Base-by-base conservation (phyloP, 2,329 filamentous ascomycete species). In the Colletotrichum sp. region DNA sequence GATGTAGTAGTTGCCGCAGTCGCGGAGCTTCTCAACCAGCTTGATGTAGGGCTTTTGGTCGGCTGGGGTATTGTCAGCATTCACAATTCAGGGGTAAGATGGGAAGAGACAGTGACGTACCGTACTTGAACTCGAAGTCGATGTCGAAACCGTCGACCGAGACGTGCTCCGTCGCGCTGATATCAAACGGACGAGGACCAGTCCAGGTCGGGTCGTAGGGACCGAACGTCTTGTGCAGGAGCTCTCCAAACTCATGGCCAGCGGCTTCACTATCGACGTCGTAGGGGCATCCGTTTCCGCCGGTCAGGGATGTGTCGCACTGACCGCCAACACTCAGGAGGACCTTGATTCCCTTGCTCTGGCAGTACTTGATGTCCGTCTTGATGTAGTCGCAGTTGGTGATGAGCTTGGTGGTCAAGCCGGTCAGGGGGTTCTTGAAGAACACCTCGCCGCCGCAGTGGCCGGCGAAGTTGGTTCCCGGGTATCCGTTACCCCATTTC, bases 111-210 rank as follows among this genome's bases (percentile, higher is more conserved):
- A 8, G 1, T 16, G 15, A 77, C 81, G 76, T 77, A 84, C 83
- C 76, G 33, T 82, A 77, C 5, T 76, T 65, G 21, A 76, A 73
- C 77, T 86, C 84, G 13, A 87, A 80, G 66, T 86, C 84, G 75
- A 87, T 82, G 72, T 86, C 84, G 70, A 85, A 87, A 51, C 85
- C 85, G 70, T 87, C 84, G 61, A 86, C 77, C 12, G 78, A 69
- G 54, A 75, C 78, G 73, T 79, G 78, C 21, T 78, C 73, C 15
- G 76, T 77, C 8, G 68, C 63, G 57, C 73, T 78, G 63, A 70
- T 59, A 64, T 85, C 85, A 57, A 87, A 85, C 6, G 84, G 85
- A 61, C 85, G 82, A 54, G 85, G 82, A 3, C 82, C 79, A 4
- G 70, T 72, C 77, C 79, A 84, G 18, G 29, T 47, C 3, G 76